Evolutionary conservation across 495 filamentous ascomycete species (phyloP).

Genomic region (Glonium stellatum): DNA sequence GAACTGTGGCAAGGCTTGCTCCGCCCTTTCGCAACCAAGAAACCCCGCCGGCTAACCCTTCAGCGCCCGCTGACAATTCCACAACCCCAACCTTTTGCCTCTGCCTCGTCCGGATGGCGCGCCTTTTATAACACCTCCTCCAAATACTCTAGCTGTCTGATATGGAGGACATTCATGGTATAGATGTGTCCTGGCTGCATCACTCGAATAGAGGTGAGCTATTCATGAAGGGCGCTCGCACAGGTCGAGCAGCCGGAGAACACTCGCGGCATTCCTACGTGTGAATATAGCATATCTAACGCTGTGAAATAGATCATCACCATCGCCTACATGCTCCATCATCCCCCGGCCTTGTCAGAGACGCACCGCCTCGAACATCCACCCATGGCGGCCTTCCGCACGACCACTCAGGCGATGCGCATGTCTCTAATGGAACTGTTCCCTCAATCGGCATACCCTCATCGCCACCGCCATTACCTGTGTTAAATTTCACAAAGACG

Average conservation of each 20-base stretch:
- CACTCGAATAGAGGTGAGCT: conserved; percentile 56
- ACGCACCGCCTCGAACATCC: conserved; percentile 26
- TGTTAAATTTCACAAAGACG: conserved; percentile 23
- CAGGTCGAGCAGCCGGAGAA: neutral
- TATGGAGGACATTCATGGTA: conserved; percentile 58
- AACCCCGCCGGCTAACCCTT: conserved; percentile 12
- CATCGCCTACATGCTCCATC: conserved; percentile 28
- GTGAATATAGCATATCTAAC: conserved; percentile 8
- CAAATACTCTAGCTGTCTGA: conserved; percentile 4
- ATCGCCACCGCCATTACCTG: conserved; percentile 17
- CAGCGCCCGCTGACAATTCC: conserved; percentile 21
- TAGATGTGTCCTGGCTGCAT: conserved; percentile 68
- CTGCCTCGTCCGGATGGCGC: conserved; percentile 13
- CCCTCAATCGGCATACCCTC: conserved; percentile 9
- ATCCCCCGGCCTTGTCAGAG: conserved; percentile 24
- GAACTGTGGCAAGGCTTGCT: neutral
- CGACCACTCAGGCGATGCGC: conserved; percentile 17
- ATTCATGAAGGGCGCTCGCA: neutral
- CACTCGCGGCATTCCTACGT: neutral
- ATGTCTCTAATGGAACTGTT: conserved; percentile 5
- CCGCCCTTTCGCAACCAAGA: neutral
- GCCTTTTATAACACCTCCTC: conserved; percentile 4
- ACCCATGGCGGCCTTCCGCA: conserved; percentile 24
- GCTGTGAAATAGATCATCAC: conserved; percentile 22
- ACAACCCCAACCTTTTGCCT: neutral